Conservation (phyloP, 1,139 yeast genomes). For the Yamadazyma siamensis region DNA sequence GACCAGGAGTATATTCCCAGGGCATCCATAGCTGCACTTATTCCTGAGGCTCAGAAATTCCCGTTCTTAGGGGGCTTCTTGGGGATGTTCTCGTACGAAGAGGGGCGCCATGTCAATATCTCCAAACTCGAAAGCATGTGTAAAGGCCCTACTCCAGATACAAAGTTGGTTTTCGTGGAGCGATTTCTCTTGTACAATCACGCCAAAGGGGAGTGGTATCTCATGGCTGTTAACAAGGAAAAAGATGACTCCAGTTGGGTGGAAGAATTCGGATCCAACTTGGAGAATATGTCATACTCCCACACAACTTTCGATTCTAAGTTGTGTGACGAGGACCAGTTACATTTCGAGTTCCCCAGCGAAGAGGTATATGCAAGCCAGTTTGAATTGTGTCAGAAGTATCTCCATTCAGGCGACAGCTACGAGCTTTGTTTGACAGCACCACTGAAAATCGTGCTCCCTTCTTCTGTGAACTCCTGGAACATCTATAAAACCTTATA, state of each 20-base stretch:
- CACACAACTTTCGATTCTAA: too few relatives aligned
- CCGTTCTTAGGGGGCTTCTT: slow-evolving; percentile 89
- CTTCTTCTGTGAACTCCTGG: slow-evolving; percentile 59
- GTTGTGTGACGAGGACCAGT: slow-evolving; percentile 22
- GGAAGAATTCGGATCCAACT: slow-evolving; percentile 13
- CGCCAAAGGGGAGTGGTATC: slow-evolving; percentile 43
- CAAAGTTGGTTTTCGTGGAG: slow-evolving; percentile 70
- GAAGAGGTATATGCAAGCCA: slow-evolving; percentile 51
- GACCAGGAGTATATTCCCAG: slow-evolving; percentile 20
- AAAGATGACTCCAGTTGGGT: slow-evolving; percentile 36
- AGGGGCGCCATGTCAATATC: slow-evolving; percentile 50
- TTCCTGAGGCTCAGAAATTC: slow-evolving; percentile 21
- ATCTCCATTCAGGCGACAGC: slow-evolving; percentile 78
- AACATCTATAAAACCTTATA: slow-evolving; percentile 72
- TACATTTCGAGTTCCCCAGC: slow-evolving; percentile 50
- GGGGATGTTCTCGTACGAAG: slow-evolving; percentile 86
- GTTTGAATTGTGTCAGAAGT: slow-evolving; percentile 65
- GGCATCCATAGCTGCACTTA: slow-evolving; percentile 10
- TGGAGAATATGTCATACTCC: slow-evolving; percentile 7
- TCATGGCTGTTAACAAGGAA: slow-evolving; percentile 47
- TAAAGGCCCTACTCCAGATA: slow-evolving; percentile 54
- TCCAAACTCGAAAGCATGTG: slow-evolving; percentile 32
- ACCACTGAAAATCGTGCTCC: slow-evolving; percentile 60
- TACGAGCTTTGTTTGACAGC: slow-evolving; percentile 91
- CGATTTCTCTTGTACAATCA: slow-evolving; percentile 59